Percentiles rank a stretch among this genome's conserved stretches.
Evolutionary conservation across 257 asterid genomes (phyloP).

Genomic region (Misopates orontium): DNA sequence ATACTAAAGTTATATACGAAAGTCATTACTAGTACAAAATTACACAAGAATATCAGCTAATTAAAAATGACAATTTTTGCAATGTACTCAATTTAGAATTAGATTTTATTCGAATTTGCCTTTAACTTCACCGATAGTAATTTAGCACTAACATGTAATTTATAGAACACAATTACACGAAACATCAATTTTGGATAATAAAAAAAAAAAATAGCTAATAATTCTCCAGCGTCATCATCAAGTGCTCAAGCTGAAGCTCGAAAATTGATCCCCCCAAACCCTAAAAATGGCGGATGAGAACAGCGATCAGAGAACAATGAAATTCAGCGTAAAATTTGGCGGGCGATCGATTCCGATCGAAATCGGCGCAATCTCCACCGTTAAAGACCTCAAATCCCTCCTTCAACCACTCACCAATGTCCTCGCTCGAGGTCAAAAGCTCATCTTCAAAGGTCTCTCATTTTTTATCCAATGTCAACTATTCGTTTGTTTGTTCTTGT

Average conservation of each 20-base stretch:
- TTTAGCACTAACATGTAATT: too few species aligned
- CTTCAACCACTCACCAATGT: conserved; percentile 85
- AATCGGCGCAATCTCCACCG: conserved; percentile 45
- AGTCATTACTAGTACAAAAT: too few species aligned
- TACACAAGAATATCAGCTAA: too few species aligned
- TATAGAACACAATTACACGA: too few species aligned
- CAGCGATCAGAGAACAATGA: conserved; percentile 25
- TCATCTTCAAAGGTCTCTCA: conserved; percentile 70
- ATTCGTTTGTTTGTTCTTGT: conserved; percentile 3
- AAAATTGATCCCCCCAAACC: conserved; percentile 34
- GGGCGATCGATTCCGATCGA: conserved; percentile 71
- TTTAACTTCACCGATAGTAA: too few species aligned
- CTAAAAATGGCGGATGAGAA: conserved; percentile 7
- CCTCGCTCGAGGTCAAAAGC: conserved; percentile 94
- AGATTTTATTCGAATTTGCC: too few species aligned
- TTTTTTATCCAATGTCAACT: neutral
- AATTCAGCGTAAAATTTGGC: conserved; percentile 56
- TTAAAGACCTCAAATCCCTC: conserved; percentile 62
- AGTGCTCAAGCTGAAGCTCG: conserved; percentile 13
- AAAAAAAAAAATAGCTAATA: too few species aligned
- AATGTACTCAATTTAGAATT: too few species aligned
- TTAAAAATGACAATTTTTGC: too few species aligned
- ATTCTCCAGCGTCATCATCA: neutral
- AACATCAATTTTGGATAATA: too few species aligned
- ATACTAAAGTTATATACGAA: too few species aligned